Conservation (phyloP, 345 rosid species). For the Microcos paniculata region DNA sequence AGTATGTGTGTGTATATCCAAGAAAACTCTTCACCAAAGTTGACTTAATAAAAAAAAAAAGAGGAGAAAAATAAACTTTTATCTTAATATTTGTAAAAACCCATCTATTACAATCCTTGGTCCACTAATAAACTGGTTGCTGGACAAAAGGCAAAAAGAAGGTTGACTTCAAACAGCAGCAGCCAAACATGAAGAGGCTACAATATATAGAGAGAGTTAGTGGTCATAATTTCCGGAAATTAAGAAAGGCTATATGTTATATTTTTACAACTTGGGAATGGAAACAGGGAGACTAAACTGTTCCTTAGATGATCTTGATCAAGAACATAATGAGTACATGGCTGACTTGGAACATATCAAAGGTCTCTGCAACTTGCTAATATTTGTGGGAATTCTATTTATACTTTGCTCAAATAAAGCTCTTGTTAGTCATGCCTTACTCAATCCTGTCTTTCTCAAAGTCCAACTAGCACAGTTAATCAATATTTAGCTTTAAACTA, state of each 20-base stretch:
- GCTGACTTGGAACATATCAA: constrained; percentile 10
- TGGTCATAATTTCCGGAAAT: constrained; percentile 1
- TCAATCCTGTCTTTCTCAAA: not conserved
- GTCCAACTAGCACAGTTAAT: constrained; percentile 8
- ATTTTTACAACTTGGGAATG: not conserved
- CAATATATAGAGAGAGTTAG: not conserved
- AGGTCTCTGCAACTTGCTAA: constrained; percentile 21
- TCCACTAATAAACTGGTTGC: not conserved
- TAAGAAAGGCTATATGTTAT: not conserved
- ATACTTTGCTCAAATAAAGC: constrained; percentile 10
- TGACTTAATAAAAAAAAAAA: not conserved
- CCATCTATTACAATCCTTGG: not conserved
- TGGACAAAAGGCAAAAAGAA: not conserved
- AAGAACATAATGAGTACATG: constrained; percentile 18
- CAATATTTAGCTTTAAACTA: constrained; percentile 14
- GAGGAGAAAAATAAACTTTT: no score
- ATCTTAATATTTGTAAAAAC: not conserved
- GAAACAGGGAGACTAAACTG: not conserved
- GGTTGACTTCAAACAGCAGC: not conserved
- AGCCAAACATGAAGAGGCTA: not conserved
- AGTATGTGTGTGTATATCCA: not conserved
- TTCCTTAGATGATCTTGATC: not conserved
- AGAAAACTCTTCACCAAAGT: not conserved
- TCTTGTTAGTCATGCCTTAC: constrained; percentile 3
- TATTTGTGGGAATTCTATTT: constrained; percentile 9